phyloP scores from a whole-genome alignment of 441 rosid species.

The Erodium texanum region DNA sequence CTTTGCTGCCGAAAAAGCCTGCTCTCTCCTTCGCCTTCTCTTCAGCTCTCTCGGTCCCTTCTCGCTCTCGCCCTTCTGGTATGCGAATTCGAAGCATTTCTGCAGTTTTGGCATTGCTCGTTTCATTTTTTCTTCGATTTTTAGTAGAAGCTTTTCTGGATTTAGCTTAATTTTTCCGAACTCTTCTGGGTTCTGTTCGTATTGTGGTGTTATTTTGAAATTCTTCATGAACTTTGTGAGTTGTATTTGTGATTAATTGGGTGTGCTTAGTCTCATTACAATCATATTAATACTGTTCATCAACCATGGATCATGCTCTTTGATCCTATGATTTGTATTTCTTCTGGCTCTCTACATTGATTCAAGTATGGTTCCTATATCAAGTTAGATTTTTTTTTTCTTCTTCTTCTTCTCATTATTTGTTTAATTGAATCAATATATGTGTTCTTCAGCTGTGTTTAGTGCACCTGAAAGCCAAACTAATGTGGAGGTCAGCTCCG shows the following conservation, averaged over 20 bases:
- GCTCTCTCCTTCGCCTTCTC: conserved; percentile 9
- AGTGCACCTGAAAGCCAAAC: conserved; percentile 45
- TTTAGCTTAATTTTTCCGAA: neutral
- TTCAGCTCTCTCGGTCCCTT: neutral
- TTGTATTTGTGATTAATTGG: too few species aligned
- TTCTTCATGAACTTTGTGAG: neutral
- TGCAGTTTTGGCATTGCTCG: neutral
- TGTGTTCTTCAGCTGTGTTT: conserved; percentile 28
- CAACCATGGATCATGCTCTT: neutral
- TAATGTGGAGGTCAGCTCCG: conserved; percentile 30
- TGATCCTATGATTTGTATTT: neutral
- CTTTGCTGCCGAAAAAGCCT: neutral
- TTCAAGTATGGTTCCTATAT: neutral
- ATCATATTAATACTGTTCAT: neutral
- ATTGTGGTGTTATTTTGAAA: too few species aligned
- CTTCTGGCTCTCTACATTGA: neutral
- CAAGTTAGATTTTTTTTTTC: neutral
- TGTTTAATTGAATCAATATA: neutral
- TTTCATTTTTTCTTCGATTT: neutral
- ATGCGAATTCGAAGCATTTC: neutral
- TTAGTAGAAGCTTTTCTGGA: neutral
- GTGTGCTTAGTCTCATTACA: neutral
- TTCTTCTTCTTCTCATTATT: conserved; percentile 1
- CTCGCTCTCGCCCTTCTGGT: conserved; percentile 21
- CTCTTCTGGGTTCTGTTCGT: neutral